These are phyloP conservation scores for Glycine latifolia DNA, from an alignment of 306 rosid genomes.

Conservation along the genomic window DNA sequence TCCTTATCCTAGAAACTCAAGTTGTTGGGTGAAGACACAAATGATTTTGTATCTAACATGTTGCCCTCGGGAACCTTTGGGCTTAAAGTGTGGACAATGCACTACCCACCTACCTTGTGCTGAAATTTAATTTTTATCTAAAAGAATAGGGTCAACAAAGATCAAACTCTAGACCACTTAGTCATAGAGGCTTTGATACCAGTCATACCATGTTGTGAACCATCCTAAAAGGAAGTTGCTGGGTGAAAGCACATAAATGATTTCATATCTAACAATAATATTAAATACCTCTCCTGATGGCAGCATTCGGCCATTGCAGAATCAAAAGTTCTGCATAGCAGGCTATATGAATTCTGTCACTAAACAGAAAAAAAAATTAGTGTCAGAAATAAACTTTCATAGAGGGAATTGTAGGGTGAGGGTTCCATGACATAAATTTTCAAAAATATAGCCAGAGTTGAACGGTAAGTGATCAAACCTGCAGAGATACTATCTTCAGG, in stretches of 20 bases:
- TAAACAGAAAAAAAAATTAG: conserved; percentile 46
- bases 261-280: conserved; percentile 17
- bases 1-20: too few species aligned
- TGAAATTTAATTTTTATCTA: too few species aligned
- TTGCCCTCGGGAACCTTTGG: too few species aligned
- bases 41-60: too few species aligned
- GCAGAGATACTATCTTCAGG: conserved; percentile 79
- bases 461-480: conserved; percentile 60
- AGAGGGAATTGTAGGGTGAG: conserved; percentile 14
- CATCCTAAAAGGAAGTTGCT: neutral
- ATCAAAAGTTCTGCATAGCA: conserved; percentile 89
- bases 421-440: neutral
- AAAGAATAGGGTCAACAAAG: too few species aligned
- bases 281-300: conserved; percentile 85
- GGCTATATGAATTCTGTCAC: conserved; percentile 82
- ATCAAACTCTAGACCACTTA: too few species aligned
- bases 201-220: neutral
- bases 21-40: too few species aligned
- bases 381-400: conserved; percentile 34
- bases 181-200: neutral
- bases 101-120: too few species aligned
- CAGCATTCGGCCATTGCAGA: conserved; percentile 92
- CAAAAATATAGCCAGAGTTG: neutral
- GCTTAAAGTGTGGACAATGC: too few species aligned
- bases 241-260: neutral